Evolutionary conservation across 2,329 filamentous ascomycete species (phyloP).

Genomic region (Dactylella cylindrospora): DNA sequence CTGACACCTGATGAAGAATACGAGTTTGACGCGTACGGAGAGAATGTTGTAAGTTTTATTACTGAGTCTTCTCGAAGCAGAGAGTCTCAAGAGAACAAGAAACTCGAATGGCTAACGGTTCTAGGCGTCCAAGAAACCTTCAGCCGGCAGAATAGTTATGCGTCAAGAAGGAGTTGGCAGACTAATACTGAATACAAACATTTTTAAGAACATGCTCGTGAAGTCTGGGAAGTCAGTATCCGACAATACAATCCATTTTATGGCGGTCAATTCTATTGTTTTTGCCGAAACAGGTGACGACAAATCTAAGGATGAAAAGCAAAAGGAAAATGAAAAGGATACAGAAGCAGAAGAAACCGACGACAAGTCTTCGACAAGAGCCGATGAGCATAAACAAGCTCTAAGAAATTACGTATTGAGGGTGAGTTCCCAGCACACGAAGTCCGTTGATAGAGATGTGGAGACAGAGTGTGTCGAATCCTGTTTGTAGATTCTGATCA

Average conservation of each 20-base stretch:
- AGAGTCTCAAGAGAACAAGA: neutral
- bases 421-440: slow-evolving; percentile 11
- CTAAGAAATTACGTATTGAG: slow-evolving; percentile 26
- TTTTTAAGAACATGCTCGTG: slow-evolving; percentile 32
- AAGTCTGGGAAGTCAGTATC: neutral
- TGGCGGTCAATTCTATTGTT: slow-evolving; percentile 23
- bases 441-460: no score
- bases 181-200: slow-evolving; percentile 29
- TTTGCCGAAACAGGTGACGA: slow-evolving; percentile 19
- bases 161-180: slow-evolving; percentile 41
- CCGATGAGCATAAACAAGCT: slow-evolving; percentile 1
- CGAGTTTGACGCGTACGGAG: neutral
- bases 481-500: neutral
- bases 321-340: neutral
- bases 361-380: neutral
- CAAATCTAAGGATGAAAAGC: neutral
- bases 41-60: slow-evolving; percentile 12
- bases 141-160: slow-evolving; percentile 33
- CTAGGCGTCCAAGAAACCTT: slow-evolving; percentile 7
- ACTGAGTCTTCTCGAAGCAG: neutral
- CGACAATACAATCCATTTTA: slow-evolving; percentile 28
- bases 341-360: neutral
- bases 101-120: neutral
- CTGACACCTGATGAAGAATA: slow-evolving; percentile 19
- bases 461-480: no score